Evolutionary conservation across 192 early-diverging fungal genomes (phyloP), one percentile per base, ranked within the genome.

Genomic region (Rhizophagus sp.): DNA sequence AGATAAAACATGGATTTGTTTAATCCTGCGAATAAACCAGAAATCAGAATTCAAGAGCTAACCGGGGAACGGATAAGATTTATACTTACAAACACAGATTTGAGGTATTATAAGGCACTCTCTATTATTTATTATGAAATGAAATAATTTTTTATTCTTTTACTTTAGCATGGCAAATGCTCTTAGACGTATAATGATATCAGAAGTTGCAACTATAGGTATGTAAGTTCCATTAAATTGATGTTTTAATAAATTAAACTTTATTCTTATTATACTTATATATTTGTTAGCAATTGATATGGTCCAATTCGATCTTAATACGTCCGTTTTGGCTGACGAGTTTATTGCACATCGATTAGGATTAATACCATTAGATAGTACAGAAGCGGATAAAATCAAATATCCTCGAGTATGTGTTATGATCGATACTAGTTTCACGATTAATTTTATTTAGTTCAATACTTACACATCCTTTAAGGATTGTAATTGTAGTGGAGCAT

Each of bases 131-230:
- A 82, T 47, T 66, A 33, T 17, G 5, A 41, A 41, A 22, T 52
- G 30, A 63, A 78, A 33, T 24, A 36, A 44, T 25, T 15, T 25
- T 34, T 50, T 34, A 44, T 33, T n/a, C n/a, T 47, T 52, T 57
- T 52, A 44, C 62, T 41, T 77, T 73, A 90, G 94, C 81, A 89
- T 99, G 8, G 97, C 98, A 41, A 99, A 99, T 85, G 89, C 96
- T 19, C 84, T 99, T 27, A 91, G 98, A 67, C 89, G 98, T 69
- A 88, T 93, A n/a, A 98, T 99, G 97, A 96, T 99, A 79, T 93
- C 97, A 27, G 98, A 99, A 82, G 97, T 99, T 25, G 95, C 97
- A 15, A 99, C 98, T 7, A 96, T 99, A 82, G 89, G 88, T 89
- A 84, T 62, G 85, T 47, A 5, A 62, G 64, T 57, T 13, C 36